These are phyloP conservation scores for Mucor ambiguus DNA, from an alignment of 371 early-diverging fungal genomes.

Conservation along the genomic window DNA sequence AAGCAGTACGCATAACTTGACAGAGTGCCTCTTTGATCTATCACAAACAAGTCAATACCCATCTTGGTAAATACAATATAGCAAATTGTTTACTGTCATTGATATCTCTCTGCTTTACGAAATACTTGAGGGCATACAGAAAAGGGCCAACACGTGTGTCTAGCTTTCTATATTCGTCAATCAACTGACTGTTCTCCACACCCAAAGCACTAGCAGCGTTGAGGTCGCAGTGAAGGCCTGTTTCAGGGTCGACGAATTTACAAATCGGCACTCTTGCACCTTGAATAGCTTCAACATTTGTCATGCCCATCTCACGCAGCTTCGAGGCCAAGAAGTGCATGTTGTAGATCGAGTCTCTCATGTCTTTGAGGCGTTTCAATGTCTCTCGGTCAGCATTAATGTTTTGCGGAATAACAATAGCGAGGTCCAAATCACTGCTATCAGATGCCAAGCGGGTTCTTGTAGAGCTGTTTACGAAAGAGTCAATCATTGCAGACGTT, in stretches of 20 bases:
- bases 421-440: conserved; percentile 36
- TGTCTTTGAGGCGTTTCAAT: no score
- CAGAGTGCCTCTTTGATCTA: conserved; percentile 15
- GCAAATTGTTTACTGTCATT: conserved; percentile 38
- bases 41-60: neutral
- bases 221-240: conserved; percentile 51
- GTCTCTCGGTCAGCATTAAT: neutral
- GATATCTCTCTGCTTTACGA: conserved; percentile 51
- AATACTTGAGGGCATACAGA: conserved; percentile 56
- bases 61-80: neutral
- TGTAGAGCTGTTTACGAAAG: neutral
- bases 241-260: conserved; percentile 65
- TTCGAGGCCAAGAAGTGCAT: conserved; percentile 22
- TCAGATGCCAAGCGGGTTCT: conserved; percentile 24
- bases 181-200: conserved; percentile 59
- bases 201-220: conserved; percentile 59
- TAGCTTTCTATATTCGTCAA: conserved; percentile 52
- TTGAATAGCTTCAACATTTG: conserved; percentile 20
- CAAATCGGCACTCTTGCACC: conserved; percentile 64
- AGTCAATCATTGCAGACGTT: neutral
- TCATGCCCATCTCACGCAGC: conserved; percentile 27
- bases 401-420: conserved; percentile 30
- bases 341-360: conserved; percentile 21
- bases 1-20: conserved; percentile 23
- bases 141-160: conserved; percentile 60